Evolutionary conservation across 257 asterid genomes (phyloP).

Genomic region (Solanum arcanum): DNA sequence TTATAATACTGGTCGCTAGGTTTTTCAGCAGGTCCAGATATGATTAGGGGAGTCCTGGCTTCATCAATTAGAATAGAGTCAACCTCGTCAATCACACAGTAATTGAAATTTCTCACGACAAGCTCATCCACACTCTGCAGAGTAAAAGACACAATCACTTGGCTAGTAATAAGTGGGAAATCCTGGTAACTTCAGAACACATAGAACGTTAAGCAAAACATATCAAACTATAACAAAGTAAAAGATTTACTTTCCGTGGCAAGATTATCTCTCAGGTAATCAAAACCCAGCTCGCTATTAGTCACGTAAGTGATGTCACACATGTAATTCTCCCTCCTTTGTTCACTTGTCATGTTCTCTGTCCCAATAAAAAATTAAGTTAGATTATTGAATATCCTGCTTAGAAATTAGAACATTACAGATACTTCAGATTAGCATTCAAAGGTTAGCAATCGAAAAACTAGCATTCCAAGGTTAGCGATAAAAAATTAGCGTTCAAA

Average conservation of each 20-base stretch:
- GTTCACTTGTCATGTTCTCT: conserved; percentile 95
- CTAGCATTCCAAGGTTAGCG: background rate
- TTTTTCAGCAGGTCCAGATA: conserved; percentile 94
- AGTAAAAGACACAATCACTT: conserved; percentile 14
- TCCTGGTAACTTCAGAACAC: conserved; percentile 1
- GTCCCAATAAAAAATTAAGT: conserved; percentile 25
- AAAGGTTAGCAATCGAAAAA: background rate
- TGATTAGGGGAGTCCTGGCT: conserved; percentile 99
- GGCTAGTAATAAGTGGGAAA: conserved; percentile 1
- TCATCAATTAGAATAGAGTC: conserved; percentile 97
- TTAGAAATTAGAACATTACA: background rate
- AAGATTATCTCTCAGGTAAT: conserved; percentile 89
- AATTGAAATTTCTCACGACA: conserved; percentile 77
- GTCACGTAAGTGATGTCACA: conserved; percentile 96
- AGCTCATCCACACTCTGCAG: conserved; percentile 92
- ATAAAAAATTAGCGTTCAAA: background rate
- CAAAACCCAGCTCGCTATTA: conserved; percentile 96
- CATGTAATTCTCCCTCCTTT: conserved; percentile 82
- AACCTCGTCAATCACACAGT: conserved; percentile 97
- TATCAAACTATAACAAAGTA: conserved; percentile 10
- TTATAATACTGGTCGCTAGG: conserved; percentile 92
- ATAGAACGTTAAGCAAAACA: background rate
- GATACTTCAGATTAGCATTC: background rate
- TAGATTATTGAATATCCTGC: conserved; percentile 10
- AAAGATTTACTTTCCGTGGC: conserved; percentile 87